These are phyloP conservation scores for Neonectria magnoliae DNA, from an alignment of 2,329 filamentous ascomycete genomes.

Conservation along the genomic window DNA sequence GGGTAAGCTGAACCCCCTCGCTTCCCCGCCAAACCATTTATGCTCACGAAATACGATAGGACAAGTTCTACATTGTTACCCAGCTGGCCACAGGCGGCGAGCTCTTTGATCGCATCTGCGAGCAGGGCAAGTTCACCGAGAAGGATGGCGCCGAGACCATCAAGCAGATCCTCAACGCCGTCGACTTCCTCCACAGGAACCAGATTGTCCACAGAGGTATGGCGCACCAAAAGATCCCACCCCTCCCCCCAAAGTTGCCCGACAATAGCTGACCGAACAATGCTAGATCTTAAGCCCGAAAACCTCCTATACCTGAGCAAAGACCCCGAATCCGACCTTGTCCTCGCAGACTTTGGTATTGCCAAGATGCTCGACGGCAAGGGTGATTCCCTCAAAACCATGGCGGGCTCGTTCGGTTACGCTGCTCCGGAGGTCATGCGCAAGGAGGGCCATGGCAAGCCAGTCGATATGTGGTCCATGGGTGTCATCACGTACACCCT, in stretches of 20 bases:
- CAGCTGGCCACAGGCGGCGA: slow-evolving; percentile 96
- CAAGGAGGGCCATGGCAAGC: slow-evolving; percentile 96
- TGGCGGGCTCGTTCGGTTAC: slow-evolving; percentile 98
- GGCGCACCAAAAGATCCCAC: slow-evolving; percentile 21
- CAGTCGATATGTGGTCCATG: slow-evolving; percentile 99
- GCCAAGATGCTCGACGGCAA: slow-evolving; percentile 96
- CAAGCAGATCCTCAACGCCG: slow-evolving; percentile 89
- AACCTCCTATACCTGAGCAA: slow-evolving; percentile 93
- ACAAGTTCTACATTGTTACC: slow-evolving; percentile 99
- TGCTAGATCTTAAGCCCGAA: slow-evolving; percentile 91
- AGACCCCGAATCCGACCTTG: slow-evolving; percentile 81
- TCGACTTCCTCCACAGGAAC: slow-evolving; percentile 92
- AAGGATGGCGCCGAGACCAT: slow-evolving; percentile 98
- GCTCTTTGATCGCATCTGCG: slow-evolving; percentile 97
- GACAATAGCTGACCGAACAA: slow-evolving; percentile 8
- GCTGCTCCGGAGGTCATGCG: slow-evolving; percentile 98
- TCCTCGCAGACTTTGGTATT: slow-evolving; percentile 97
- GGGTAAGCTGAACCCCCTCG: slow-evolving; percentile 64
- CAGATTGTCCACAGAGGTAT: slow-evolving; percentile 95
- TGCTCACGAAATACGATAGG: slow-evolving; percentile 61
- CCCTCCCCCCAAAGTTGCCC: background rate
- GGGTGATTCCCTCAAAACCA: slow-evolving; percentile 92
- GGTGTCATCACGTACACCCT: slow-evolving; percentile 99
- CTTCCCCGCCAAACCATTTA: slow-evolving; percentile 11
- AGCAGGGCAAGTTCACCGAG: slow-evolving; percentile 97